A percentile compares a stretch with the other conserved stretches of the same genome.
These are phyloP conservation scores for Apiospora sp. DNA, from an alignment of 2,329 filamentous ascomycete genomes.

Conservation along the genomic window DNA sequence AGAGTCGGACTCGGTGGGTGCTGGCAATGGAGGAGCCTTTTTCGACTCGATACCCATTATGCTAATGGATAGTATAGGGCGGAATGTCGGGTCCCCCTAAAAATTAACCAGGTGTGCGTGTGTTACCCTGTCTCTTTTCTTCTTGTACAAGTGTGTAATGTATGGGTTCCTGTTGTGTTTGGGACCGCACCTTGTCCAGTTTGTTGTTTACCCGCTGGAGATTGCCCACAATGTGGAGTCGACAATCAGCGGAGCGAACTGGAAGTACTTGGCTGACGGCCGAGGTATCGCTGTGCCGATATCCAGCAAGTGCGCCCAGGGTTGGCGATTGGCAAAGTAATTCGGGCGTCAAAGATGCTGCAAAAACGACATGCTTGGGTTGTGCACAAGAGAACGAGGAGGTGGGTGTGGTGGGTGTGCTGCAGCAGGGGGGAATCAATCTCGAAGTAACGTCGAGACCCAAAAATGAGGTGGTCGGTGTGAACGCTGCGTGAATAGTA, in stretches of 20 bases:
- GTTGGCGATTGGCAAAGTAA: constrained; percentile 7
- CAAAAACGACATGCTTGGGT: constrained; percentile 17
- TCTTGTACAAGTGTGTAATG: constrained; percentile 21
- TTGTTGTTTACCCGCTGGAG: constrained; percentile 24
- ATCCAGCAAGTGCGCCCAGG: constrained; percentile 7
- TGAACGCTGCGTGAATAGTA: not conserved
- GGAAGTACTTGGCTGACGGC: constrained; percentile 18
- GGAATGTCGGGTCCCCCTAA: constrained; percentile 18
- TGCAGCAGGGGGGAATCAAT: constrained; percentile 18
- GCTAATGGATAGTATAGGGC: constrained; percentile 32
- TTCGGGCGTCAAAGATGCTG: constrained; percentile 15
- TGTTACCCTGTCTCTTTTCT: constrained; percentile 20
- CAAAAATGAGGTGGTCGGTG: constrained; percentile 21
- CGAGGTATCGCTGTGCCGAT: constrained; percentile 17
- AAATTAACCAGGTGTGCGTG: constrained; percentile 20
- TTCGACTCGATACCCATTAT: constrained; percentile 65
- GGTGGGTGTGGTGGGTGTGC: constrained; percentile 10
- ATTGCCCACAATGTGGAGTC: constrained; percentile 22
- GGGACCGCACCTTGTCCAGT: constrained; percentile 18
- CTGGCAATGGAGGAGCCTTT: constrained; percentile 73
- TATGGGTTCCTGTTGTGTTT: constrained; percentile 22
- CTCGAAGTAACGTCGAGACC: constrained; percentile 21
- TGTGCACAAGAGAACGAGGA: constrained; percentile 5
- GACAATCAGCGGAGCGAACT: constrained; percentile 18
- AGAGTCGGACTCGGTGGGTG: constrained; percentile 78